Evolutionary conservation across 2,329 filamentous ascomycete species (phyloP), one percentile per base, ranked within the genome.

Genomic region (Neonectria hederae): DNA sequence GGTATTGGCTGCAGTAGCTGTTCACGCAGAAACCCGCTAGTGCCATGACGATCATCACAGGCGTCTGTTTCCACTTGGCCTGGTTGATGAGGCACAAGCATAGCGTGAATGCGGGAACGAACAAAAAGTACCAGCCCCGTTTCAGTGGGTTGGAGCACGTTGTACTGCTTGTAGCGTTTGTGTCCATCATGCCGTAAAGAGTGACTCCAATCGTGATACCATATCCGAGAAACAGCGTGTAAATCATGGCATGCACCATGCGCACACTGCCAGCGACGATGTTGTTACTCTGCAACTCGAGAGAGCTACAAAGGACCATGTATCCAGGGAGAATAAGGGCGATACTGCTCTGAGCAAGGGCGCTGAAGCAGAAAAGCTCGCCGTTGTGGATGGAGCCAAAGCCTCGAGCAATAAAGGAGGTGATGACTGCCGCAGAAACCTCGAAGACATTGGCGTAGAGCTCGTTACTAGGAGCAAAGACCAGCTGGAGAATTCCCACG

Each of bases 51-150:
- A 92, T 80, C 92, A 95, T 95, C 54, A 92, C 84, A 0, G 92
- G 92, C 32, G 89, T 86, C 75, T 95, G 92, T 71, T 87, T 90
- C 87, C 87, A 92, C 78, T 93, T 93, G 63, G 91, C 91, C 69
- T 95, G 92, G 77, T 94, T 94, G 76, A 95, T 90, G 72, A 94
- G 84, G 65, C 91, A 90, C 0, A 95, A 83, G 68, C 90, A 93
- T 38, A 93, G 76, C 4, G 92, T 89, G 78, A 95, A 97, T 6
- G 84, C 79, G 0, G 91, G 86, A 0, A 96, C 93, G 72, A 93
- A 94, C 13, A 92, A 79, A 77, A 94, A 93, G 70, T 87, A 87
- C 75, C 80, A 82, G 9, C 76, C 75, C 0, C 78, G 71, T 11
- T 76, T 63, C 55, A 90, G 83, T 0, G 83, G 80, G 32, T 79